Evolutionary conservation across 1,284 basidiomycete species (phyloP).

Genomic region (Apiotrichum veenhuisii): DNA sequence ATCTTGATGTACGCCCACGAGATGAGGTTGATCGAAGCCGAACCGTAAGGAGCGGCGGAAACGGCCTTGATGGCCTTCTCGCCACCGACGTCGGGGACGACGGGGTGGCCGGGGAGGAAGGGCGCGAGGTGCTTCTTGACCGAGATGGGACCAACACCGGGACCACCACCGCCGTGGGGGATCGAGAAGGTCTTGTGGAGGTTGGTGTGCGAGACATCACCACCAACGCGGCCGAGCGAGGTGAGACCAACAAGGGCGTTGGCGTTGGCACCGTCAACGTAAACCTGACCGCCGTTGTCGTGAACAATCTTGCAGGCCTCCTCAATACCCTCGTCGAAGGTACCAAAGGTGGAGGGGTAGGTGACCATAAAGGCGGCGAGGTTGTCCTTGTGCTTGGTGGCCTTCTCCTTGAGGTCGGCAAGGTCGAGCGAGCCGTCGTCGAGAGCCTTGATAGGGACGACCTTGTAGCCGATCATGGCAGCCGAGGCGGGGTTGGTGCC

Average conservation of each 20-base stretch:
- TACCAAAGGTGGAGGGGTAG: slow-evolving; percentile 94
- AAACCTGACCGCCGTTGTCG: slow-evolving; percentile 93
- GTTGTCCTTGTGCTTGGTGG: slow-evolving; percentile 83
- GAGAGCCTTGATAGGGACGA: slow-evolving; percentile 87
- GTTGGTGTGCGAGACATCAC: slow-evolving; percentile 97
- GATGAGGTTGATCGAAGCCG: slow-evolving; percentile 90
- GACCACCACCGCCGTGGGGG: slow-evolving; percentile 96
- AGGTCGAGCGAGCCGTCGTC: slow-evolving; percentile 85
- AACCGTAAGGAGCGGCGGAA: slow-evolving; percentile 87
- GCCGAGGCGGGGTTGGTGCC: slow-evolving; percentile 95
- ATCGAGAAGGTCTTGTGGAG: slow-evolving; percentile 73
- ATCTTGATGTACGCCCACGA: slow-evolving; percentile 99
- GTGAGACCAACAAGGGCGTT: slow-evolving; percentile 95
- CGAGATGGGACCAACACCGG: slow-evolving; percentile 87
- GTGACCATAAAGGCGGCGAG: slow-evolving; percentile 98
- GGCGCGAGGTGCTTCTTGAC: slow-evolving; percentile 88
- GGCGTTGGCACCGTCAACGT: slow-evolving; percentile 93
- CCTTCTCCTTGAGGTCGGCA: slow-evolving; percentile 77
- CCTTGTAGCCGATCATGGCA: slow-evolving; percentile 94
- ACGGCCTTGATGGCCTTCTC: slow-evolving; percentile 77
- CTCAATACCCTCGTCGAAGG: slow-evolving; percentile 89
- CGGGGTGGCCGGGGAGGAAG: slow-evolving; percentile 89
- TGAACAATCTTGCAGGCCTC: slow-evolving; percentile 93
- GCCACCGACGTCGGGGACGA: slow-evolving; percentile 63
- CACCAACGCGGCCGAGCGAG: slow-evolving; percentile 91